Base-by-base conservation (phyloP, 2,329 filamentous ascomycete species). In the Microthyrium microscopicum region DNA sequence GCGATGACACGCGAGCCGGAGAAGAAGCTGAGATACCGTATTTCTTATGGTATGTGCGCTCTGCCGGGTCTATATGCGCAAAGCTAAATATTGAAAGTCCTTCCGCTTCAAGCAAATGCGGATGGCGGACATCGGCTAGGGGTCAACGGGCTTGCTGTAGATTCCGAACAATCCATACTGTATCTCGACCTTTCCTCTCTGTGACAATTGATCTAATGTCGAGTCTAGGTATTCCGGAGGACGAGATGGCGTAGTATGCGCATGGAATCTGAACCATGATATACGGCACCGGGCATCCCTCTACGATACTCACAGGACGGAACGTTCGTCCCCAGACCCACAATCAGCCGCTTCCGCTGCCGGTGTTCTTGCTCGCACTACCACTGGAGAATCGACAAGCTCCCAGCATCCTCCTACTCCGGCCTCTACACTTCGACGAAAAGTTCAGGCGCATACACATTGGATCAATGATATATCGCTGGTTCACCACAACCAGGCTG, bases 381-480 rank as follows among this genome's bases (percentile, higher is more conserved):
- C 24, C 35, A 16, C 40, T 45, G 26, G 31, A 2, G 51, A 54
- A 43, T 42, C 46, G 31, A 48, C 44, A 34, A 43, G 44, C 8
- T 35, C 47, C 27, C 42, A 45, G 41, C 44, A 47, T 43, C 54
- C 53, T 38, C 56, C 63, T 7, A 68, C 69, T 12, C 61, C 15
- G 20, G 9, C 22, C 9, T 25, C 9, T 25, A 8, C 60, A 3
- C 69, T 72, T 46, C 62, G 68, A 39, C 64, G 66, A 40, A 70
- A 79, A 51, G 70, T 76, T 12, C 75, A 79, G 51, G 84, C 85
- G 6, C 85, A 94, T 54, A 93, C 83, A 32, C 83, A 92, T 55
- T 94, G 85, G 85, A 77, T 94, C 58, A 94, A 93, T 57, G 85
- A 93, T 54, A 81, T 94, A 41, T 71, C 75, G 16, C 68, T 93